A percentile compares a stretch with the other conserved stretches of the same genome.
phyloP scores from a whole-genome alignment of 306 rosid genomes.

The Sicyos edulis region DNA sequence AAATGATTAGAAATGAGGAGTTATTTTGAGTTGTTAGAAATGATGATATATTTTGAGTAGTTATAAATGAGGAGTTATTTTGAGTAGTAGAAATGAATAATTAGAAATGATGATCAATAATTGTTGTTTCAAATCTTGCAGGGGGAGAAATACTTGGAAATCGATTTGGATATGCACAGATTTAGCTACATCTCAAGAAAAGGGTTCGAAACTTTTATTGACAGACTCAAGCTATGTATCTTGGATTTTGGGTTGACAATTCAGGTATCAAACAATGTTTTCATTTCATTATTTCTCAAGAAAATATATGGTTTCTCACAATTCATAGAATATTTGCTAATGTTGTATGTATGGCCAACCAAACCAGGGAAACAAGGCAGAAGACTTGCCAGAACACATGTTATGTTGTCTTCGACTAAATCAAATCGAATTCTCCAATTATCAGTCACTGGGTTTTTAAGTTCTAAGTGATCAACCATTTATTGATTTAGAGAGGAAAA shows the following conservation, averaged over 20 bases:
- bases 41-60: too few species aligned
- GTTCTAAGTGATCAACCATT: slow-evolving; percentile 13
- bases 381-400: slow-evolving; percentile 78
- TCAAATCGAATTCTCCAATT: slow-evolving; percentile 49
- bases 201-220: slow-evolving; percentile 78
- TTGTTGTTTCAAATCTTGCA: slow-evolving; percentile 32
- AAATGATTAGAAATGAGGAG: too few species aligned
- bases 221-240: slow-evolving; percentile 58
- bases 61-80: too few species aligned
- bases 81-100: too few species aligned
- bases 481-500: neutral
- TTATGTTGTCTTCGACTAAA: slow-evolving; percentile 70
- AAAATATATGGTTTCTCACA: slow-evolving; percentile 9
- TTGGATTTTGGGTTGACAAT: slow-evolving; percentile 84
- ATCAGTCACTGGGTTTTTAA: slow-evolving; percentile 42
- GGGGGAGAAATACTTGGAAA: slow-evolving; percentile 96
- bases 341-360: slow-evolving; percentile 5
- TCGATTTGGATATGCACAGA: slow-evolving; percentile 90
- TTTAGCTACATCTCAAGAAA: slow-evolving; percentile 88
- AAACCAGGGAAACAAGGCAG: slow-evolving; percentile 71
- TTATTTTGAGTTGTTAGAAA: too few species aligned
- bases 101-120: too few species aligned
- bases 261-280: slow-evolving; percentile 48
- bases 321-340: slow-evolving; percentile 19
- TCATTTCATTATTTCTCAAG: neutral